Conservation (phyloP, 2,329 filamentous ascomycete species). For the Paramyrothecium roridum region DNA sequence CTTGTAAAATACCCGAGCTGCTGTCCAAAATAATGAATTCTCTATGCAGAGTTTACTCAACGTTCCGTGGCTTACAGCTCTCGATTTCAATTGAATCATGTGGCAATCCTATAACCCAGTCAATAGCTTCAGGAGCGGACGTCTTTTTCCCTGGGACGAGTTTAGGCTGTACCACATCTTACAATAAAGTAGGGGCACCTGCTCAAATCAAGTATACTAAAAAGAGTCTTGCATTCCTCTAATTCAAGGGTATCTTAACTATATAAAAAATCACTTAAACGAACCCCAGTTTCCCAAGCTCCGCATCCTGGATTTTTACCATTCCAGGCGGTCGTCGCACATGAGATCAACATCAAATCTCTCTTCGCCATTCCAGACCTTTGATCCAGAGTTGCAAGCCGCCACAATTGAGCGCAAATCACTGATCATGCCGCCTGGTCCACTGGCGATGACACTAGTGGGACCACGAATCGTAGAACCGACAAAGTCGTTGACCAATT, state of each 20-base stretch:
- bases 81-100: no score
- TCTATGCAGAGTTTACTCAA: no score
- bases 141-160: no score
- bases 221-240: neutral
- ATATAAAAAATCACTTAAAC: neutral
- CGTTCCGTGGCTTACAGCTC: no score
- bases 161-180: no score
- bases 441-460: constrained; percentile 57
- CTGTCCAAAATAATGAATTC: no score
- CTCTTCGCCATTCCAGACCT: constrained; percentile 57
- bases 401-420: constrained; percentile 54
- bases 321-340: constrained; percentile 59
- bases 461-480: constrained; percentile 41
- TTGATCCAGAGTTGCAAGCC: constrained; percentile 44
- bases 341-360: constrained; percentile 53
- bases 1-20: no score
- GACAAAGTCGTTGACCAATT: constrained; percentile 47
- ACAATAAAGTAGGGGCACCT: no score
- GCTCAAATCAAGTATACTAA: no score
- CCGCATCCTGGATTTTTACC: constrained; percentile 21
- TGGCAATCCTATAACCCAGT: no score
- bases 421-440: constrained; percentile 57
- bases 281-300: neutral
- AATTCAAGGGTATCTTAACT: neutral
- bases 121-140: no score